These are phyloP conservation scores for Ambrosia artemisiifolia DNA, from an alignment of 129 eudicot species.

Conservation along the genomic window DNA sequence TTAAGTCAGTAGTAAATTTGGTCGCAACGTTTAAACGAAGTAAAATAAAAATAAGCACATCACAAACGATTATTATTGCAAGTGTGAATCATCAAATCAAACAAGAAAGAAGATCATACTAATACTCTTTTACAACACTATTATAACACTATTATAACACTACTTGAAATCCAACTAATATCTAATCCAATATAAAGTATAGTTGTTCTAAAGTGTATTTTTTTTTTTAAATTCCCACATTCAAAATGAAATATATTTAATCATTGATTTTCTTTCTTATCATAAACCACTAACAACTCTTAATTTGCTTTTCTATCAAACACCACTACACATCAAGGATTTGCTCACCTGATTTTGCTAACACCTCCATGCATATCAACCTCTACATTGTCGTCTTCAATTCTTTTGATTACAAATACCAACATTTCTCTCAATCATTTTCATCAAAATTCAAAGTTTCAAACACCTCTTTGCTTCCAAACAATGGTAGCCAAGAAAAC, in stretches of 20 bases:
- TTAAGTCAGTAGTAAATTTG: too few relatives aligned
- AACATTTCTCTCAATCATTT: conserved; percentile 1
- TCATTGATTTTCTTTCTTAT: conserved; percentile 4
- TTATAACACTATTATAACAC: too few relatives aligned
- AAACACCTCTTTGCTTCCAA: background rate
- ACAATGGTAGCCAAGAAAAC: conserved; percentile 33
- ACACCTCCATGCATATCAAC: conserved; percentile 33
- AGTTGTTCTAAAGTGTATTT: background rate
- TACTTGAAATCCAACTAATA: too few relatives aligned
- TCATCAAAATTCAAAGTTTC: background rate
- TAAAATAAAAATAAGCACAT: too few relatives aligned
- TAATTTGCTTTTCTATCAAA: background rate
- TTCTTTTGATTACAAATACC: conserved; percentile 27
- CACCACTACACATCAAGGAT: conserved; percentile 24
- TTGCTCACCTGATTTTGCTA: conserved; percentile 50
- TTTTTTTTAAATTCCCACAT: too few relatives aligned
- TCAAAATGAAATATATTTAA: background rate
- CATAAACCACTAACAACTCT: background rate
- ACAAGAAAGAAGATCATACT: too few relatives aligned
- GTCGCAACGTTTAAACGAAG: too few relatives aligned
- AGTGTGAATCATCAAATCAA: too few relatives aligned
- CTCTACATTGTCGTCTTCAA: conserved; percentile 1
- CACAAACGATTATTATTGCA: too few relatives aligned
- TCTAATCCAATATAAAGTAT: too few relatives aligned
- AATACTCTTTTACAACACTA: too few relatives aligned